These are phyloP conservation scores for Lanmaoa pseudosensibilis DNA, from an alignment of 768 basidiomycete species.

Conservation along the genomic window DNA sequence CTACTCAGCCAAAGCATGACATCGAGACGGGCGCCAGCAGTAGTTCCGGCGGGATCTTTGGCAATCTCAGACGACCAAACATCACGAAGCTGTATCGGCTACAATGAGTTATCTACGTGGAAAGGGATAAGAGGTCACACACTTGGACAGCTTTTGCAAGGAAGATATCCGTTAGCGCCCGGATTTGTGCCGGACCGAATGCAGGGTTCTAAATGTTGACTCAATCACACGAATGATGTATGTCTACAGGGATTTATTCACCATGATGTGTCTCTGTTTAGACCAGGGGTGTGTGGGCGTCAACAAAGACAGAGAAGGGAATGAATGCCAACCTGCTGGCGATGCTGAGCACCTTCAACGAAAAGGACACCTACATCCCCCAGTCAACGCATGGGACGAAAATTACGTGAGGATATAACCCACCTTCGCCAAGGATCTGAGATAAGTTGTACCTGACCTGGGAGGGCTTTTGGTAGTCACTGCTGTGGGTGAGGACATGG, in stretches of 20 bases:
- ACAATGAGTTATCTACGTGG: neutral
- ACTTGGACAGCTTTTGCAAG: slow-evolving; percentile 49
- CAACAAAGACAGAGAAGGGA: neutral
- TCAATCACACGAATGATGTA: neutral
- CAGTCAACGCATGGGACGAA: neutral
- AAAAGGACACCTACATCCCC: neutral
- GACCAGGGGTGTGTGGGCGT: neutral
- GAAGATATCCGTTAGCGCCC: slow-evolving; percentile 58
- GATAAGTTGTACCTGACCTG: neutral
- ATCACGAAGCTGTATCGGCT: slow-evolving; percentile 39
- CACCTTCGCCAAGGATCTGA: slow-evolving; percentile 1
- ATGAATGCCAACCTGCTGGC: slow-evolving; percentile 32
- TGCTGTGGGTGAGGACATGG: slow-evolving; percentile 2
- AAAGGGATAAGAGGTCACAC: neutral
- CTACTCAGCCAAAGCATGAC: slow-evolving; percentile 34
- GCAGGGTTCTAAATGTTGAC: slow-evolving; percentile 51
- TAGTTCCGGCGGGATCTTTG: slow-evolving; percentile 16
- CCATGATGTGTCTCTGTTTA: slow-evolving; percentile 2
- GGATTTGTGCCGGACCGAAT: slow-evolving; percentile 58
- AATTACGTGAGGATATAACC: neutral
- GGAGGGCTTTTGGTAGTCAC: slow-evolving; percentile 4
- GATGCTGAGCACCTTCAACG: slow-evolving; percentile 31
- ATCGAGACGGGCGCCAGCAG: slow-evolving; percentile 23
- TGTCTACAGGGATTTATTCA: too few relatives aligned
- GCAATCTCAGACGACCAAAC: slow-evolving; percentile 38